phyloP scores from a whole-genome alignment of 257 asterid species.

The Jaltomata sinuosa region DNA sequence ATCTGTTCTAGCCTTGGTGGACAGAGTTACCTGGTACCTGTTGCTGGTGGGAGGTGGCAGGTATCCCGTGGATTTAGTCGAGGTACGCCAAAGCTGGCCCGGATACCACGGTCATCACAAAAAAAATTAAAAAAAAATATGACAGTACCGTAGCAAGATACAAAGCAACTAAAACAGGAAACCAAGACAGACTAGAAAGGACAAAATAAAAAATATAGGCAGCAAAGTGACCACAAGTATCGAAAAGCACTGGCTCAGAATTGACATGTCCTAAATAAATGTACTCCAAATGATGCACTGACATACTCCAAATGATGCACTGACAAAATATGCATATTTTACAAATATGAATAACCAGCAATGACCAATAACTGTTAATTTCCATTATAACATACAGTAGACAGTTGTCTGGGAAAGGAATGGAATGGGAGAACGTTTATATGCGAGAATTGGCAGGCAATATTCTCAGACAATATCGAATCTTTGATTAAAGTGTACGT shows the following conservation, averaged over 20 bases:
- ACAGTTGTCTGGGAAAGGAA: not conserved
- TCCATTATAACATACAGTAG: not conserved
- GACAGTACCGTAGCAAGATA: too few species aligned
- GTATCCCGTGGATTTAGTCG: too few species aligned
- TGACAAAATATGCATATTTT: not conserved
- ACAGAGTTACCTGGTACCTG: too few species aligned
- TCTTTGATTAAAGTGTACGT: not conserved
- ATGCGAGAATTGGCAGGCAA: not conserved
- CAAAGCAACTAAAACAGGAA: too few species aligned
- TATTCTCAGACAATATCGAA: not conserved
- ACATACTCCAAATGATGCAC: not conserved
- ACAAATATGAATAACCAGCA: not conserved
- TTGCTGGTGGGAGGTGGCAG: too few species aligned
- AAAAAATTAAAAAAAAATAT: too few species aligned
- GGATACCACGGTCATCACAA: too few species aligned
- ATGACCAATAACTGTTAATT: not conserved
- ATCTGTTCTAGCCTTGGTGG: too few species aligned
- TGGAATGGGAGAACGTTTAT: not conserved
- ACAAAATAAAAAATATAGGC: too few species aligned
- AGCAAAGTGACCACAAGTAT: too few species aligned
- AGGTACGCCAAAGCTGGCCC: too few species aligned
- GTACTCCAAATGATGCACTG: not conserved
- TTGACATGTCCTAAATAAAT: not conserved
- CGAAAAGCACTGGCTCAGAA: not conserved
- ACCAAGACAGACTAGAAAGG: too few species aligned